These are phyloP conservation scores for Poa pratensis DNA, from an alignment of 176 grass and related monocot species.

Conservation along the genomic window DNA sequence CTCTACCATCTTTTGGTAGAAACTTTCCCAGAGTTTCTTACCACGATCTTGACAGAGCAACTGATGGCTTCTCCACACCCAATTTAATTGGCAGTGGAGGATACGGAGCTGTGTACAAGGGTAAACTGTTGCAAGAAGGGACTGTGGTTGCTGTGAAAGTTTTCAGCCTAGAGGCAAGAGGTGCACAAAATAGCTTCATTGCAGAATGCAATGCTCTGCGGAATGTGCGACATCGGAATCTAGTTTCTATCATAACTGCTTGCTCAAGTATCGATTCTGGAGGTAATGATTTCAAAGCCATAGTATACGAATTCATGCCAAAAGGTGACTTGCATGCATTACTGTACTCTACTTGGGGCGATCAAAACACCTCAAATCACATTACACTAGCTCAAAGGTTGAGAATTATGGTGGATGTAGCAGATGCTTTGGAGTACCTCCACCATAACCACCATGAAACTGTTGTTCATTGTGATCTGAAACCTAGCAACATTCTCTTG, in stretches of 20 bases:
- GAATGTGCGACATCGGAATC: conserved; percentile 47
- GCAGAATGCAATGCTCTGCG: conserved; percentile 43
- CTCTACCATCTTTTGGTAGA: neutral
- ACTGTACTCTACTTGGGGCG: conserved; percentile 15
- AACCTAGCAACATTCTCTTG: conserved; percentile 39
- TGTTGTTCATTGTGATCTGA: conserved; percentile 46
- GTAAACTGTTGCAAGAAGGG: neutral
- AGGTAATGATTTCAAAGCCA: conserved; percentile 47
- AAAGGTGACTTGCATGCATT: conserved; percentile 31
- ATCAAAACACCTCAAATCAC: neutral
- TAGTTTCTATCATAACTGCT: conserved; percentile 40
- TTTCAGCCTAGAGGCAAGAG: conserved; percentile 3
- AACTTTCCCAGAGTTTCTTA: conserved; percentile 16
- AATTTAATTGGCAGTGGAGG: conserved; percentile 1
- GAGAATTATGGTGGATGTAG: conserved; percentile 40
- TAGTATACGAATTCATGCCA: conserved; percentile 48
- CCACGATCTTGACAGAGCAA: neutral
- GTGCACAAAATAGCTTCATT: conserved; percentile 45
- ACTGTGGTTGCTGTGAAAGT: conserved; percentile 14
- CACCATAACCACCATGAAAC: conserved; percentile 41
- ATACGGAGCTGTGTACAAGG: conserved; percentile 16
- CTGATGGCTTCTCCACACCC: conserved; percentile 1
- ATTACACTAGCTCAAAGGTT: conserved; percentile 42
- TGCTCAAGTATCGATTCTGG: conserved; percentile 41
- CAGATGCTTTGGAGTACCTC: conserved; percentile 48